Evolutionary conservation across 2,329 filamentous ascomycete species (phyloP).

Genomic region (Neofusicoccum laricinum): DNA sequence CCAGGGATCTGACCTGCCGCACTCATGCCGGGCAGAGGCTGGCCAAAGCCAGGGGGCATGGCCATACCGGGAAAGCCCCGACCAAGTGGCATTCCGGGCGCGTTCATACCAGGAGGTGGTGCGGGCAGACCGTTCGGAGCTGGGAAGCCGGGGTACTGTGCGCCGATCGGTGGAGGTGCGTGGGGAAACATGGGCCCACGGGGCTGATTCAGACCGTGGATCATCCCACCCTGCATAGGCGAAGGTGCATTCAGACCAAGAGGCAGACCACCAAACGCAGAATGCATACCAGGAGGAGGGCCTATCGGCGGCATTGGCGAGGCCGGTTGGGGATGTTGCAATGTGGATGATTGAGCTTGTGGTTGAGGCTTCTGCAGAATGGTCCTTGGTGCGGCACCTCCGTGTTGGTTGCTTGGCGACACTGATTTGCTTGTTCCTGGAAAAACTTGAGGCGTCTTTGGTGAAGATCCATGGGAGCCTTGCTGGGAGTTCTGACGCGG

Average conservation of each 20-base stretch:
- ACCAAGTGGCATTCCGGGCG: slow-evolving; percentile 59
- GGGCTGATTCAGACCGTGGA: slow-evolving; percentile 45
- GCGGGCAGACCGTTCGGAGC: slow-evolving; percentile 47
- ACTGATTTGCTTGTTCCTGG: slow-evolving; percentile 51
- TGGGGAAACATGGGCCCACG: slow-evolving; percentile 50
- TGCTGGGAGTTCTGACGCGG: slow-evolving; percentile 78
- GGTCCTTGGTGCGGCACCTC: slow-evolving; percentile 64
- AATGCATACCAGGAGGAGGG: slow-evolving; percentile 56
- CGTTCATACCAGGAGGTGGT: slow-evolving; percentile 58
- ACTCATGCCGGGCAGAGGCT: slow-evolving; percentile 39
- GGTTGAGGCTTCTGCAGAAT: slow-evolving; percentile 57
- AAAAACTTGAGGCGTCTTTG: slow-evolving; percentile 62
- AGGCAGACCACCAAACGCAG: slow-evolving; percentile 45
- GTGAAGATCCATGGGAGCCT: slow-evolving; percentile 65
- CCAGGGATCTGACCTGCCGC: slow-evolving; percentile 35
- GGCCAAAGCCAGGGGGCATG: slow-evolving; percentile 56
- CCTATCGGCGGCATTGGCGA: slow-evolving; percentile 65
- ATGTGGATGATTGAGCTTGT: slow-evolving; percentile 38
- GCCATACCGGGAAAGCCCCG: slow-evolving; percentile 53
- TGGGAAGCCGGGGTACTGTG: slow-evolving; percentile 54
- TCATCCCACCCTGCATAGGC: slow-evolving; percentile 5
- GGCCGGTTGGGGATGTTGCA: slow-evolving; percentile 58
- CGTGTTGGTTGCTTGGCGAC: slow-evolving; percentile 62
- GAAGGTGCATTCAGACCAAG: slow-evolving; percentile 47
- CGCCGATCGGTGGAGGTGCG: slow-evolving; percentile 49